Conservation (phyloP, 2,329 filamentous ascomycete genomes). For the Cordyceps pruinosa region DNA sequence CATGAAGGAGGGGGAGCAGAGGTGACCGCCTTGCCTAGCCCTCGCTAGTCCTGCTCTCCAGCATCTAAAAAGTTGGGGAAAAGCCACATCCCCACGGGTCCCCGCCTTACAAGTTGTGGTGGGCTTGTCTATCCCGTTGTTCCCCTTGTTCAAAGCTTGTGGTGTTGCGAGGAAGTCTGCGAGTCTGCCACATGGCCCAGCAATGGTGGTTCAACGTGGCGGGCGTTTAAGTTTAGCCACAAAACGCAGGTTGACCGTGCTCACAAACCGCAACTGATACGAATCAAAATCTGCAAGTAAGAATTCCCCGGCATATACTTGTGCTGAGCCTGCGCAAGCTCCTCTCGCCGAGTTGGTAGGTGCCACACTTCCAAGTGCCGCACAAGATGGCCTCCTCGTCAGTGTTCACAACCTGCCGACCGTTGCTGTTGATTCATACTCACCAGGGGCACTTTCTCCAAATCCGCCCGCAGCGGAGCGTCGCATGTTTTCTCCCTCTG, state of each 20-base stretch:
- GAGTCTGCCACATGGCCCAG: too few relatives aligned
- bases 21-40: neutral
- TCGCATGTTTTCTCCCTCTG: neutral
- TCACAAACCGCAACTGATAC: neutral
- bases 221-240: too few relatives aligned
- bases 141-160: too few relatives aligned
- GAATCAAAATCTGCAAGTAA: neutral
- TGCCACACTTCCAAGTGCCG: neutral
- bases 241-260: neutral
- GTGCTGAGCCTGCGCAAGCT: too few relatives aligned
- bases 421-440: neutral
- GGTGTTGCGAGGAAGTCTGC: too few relatives aligned
- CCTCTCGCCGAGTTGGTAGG: neutral
- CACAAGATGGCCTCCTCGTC: neutral
- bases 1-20: neutral
- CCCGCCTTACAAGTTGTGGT: neutral
- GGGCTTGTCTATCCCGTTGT: neutral
- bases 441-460: neutral
- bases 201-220: too few relatives aligned
- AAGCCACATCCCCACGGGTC: slow-evolving; percentile 3
- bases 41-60: neutral
- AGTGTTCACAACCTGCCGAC: neutral
- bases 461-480: neutral
- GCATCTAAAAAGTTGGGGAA: slow-evolving; percentile 2
- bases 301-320: too few relatives aligned